Evolutionary conservation across 306 rosid genomes (phyloP), one percentile per base, ranked within the genome.

Genomic region (Sesbania bispinosa): DNA sequence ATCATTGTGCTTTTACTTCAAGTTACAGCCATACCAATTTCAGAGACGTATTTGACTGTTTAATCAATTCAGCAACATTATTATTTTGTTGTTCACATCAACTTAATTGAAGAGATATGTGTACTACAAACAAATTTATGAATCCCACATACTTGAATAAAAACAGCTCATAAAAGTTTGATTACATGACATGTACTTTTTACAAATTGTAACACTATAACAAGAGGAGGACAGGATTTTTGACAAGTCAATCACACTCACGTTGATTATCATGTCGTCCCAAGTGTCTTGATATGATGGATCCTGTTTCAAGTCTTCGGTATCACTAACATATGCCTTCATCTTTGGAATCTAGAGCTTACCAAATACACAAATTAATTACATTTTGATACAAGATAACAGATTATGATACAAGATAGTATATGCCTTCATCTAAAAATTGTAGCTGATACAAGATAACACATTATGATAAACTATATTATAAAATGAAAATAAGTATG

Each of bases 301-400:
- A 85, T 93, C 96, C 73, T 88, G 94, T 79, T 79, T 90, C 83
- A 93, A 88, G 88, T 93, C 97, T 80, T 93, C 98, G 4, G 97
- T 78, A 81, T 93, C 98, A 73, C 98, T 88, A 76, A 93, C 85
- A 88, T 88, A 93, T 24, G 98, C 97, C 96, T 90, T 93, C 97
- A 93, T 90, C 86, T 93, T 93, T 55, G 98, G 97, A 82, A 93
- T 93, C 98, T 93, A 93, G 94, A 93, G 86, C 97, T 93, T 93
- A 89, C 87, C 89, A 81, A 86, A 82, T 70, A 77, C 81, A 64
- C 84, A 76, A 67, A 81, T 73, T 60, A 90, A 83, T 90, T 80
- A 85, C 84, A 85, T 75, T 79, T 68, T 64, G 67, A 58, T 76
- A 35, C 16, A 58, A 68, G 52, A 43, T 21, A 39, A 58, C 51